Evolutionary conservation across 495 filamentous ascomycete species (phyloP).

Genomic region (Niebla homalea): DNA sequence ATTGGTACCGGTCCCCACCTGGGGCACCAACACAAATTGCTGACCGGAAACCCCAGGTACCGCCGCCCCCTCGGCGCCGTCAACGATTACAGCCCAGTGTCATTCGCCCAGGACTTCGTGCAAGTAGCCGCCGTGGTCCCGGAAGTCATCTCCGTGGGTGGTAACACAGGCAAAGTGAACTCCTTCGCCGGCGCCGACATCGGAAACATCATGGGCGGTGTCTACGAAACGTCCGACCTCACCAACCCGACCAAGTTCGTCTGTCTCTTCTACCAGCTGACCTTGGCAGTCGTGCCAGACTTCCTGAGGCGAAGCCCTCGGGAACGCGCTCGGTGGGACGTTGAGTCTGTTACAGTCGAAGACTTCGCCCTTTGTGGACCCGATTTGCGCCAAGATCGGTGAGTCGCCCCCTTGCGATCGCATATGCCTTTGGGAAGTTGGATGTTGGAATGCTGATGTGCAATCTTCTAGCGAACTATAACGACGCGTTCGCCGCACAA

Average conservation of each 20-base stretch:
- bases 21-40: constrained; percentile 13
- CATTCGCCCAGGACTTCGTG: constrained; percentile 23
- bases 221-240: constrained; percentile 27
- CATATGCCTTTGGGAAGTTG: too few relatives aligned
- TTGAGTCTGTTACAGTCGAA: constrained; percentile 9
- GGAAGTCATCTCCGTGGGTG: constrained; percentile 32
- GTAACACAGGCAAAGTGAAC: constrained; percentile 43
- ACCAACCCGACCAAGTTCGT: constrained; percentile 31
- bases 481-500: constrained; percentile 7
- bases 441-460: not conserved
- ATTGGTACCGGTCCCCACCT: constrained; percentile 41
- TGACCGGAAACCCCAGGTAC: not conserved
- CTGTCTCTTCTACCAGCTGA: constrained; percentile 34
- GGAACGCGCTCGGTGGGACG: constrained; percentile 1
- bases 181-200: constrained; percentile 40
- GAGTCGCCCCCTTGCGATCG: not conserved
- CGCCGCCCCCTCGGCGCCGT: constrained; percentile 13
- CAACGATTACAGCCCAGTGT: constrained; percentile 29
- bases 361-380: constrained; percentile 7
- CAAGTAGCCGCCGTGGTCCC: constrained; percentile 23
- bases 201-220: constrained; percentile 37
- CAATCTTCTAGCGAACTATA: constrained; percentile 2
- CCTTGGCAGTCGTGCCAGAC: constrained; percentile 32
- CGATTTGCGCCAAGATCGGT: constrained; percentile 9
- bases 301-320: constrained; percentile 17